Evolutionary conservation across 108 stramenopile species (phyloP), one percentile per base, ranked within the genome.

Genomic region (Aureococcus anophagefferens): DNA sequence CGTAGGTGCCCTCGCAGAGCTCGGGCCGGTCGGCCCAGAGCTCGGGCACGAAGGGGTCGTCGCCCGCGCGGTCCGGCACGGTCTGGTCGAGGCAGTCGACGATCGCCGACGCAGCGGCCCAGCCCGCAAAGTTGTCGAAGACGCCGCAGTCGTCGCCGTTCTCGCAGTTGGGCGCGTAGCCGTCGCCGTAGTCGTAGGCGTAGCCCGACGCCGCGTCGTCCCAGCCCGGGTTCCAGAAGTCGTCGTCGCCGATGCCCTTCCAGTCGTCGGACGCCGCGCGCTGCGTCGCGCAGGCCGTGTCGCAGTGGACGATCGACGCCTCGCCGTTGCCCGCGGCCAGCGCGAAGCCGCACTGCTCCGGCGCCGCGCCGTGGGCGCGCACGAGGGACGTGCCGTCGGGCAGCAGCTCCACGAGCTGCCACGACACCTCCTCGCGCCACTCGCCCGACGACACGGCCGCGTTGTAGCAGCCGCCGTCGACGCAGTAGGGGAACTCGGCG

Each of bases 371-470:
- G 15, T 73, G 84, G 4, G 89, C 89, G 68, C 4, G 13, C 1
- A 28, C 25, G 17, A 90, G 68, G 64, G 72, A 66, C 17, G 82
- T 81, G 28, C 83, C 70, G 31, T 90, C 90, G 32, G 82, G 83
- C 25, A 70, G 59, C 40, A 84, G 46, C 21, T 88, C 84, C 33
- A 83, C 79, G 33, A 92, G 51, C 73, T 94, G 91, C 93, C 93
- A 94, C 14, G 85, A 86, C 0, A 91, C 85, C 81, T 94, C 93
- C 67, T 91, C 89, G 29, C 93, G 90, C 93, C 93, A 94, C 9
- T 81, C 74, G 15, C 93, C 93, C 64, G 87, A 88, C 34, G 74
- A 35, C 28, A 89, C 81, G 30, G 76, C 65, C n/a, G 89, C 86
- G 45, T 79, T 80, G 72, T 91, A 92, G 77, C 93, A 94, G 28